Percentiles rank a stretch among this genome's conserved stretches.
Conservation (phyloP, 2,329 filamentous ascomycete species). For the Alternaria rosae region DNA sequence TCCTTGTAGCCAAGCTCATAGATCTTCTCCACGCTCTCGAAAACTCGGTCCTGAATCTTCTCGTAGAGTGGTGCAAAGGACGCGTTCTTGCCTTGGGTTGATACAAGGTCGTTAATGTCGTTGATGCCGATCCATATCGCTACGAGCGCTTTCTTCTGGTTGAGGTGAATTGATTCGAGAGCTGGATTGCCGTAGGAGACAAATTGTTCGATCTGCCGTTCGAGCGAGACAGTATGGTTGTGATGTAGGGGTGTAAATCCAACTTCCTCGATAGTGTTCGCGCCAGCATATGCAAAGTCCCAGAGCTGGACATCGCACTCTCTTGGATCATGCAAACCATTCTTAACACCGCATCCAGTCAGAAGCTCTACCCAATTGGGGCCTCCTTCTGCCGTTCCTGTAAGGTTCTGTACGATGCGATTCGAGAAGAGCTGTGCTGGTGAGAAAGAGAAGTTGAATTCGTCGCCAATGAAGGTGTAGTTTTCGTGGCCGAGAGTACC, state of each 20-base stretch:
- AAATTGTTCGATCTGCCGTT: slow-evolving; percentile 61
- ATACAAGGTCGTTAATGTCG: slow-evolving; percentile 61
- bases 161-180: slow-evolving; percentile 38
- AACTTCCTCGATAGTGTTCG: slow-evolving; percentile 55
- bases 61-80: slow-evolving; percentile 58
- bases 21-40: slow-evolving; percentile 52
- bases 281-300: slow-evolving; percentile 65
- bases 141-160: slow-evolving; percentile 54
- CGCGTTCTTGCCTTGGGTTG: slow-evolving; percentile 47
- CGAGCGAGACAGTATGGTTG: slow-evolving; percentile 58
- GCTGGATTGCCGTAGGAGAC: slow-evolving; percentile 54
- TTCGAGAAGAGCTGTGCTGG: slow-evolving; percentile 55
- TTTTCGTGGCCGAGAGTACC: slow-evolving; percentile 60
- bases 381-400: slow-evolving; percentile 57
- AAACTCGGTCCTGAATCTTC: slow-evolving; percentile 52
- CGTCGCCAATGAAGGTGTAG: slow-evolving; percentile 64
- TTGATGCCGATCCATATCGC: slow-evolving; percentile 66
- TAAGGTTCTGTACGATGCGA: slow-evolving; percentile 62
- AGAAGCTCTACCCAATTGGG: slow-evolving; percentile 64
- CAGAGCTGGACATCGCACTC: slow-evolving; percentile 60
- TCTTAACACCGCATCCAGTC: slow-evolving; percentile 58
- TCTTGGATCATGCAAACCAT: slow-evolving; percentile 54
- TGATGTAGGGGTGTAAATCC: slow-evolving; percentile 58
- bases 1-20: slow-evolving; percentile 55
- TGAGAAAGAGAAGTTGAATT: slow-evolving; percentile 57